Base-by-base conservation (phyloP, 2,329 filamentous ascomycete species). In the Truncatella angustata region DNA sequence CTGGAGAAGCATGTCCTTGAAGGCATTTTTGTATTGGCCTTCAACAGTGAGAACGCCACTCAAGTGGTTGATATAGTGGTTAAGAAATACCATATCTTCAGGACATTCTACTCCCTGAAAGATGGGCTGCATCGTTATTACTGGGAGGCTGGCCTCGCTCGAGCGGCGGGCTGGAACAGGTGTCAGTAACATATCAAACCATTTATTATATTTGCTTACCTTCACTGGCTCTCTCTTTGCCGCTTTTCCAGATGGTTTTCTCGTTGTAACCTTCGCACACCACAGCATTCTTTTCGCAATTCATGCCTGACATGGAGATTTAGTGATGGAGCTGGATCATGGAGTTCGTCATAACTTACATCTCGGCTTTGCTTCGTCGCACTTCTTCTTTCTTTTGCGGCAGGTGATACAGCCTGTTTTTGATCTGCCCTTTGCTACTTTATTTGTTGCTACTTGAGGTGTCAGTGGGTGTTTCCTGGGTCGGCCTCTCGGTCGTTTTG, bases 271-370 rank as follows among this genome's bases (percentile, higher is more conserved):
- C 91, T 70, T 96, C 91, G 66, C 91, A 96, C 11, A 92, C 84
- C 11, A 96, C 90, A 7, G 91, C 90, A 67, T 96, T 96, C 77
- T 96, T 96, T 71, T 94, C 87, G 65, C 91, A 96, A 63, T 95
- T 95, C 69, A 90, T 79, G 61, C 89, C 87, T 91, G 52, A 7
- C 6, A 18, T 12, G n/a, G 20, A 26, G 40, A 32, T 32, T 44
- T 14, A 40, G 37, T 40, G 9, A 12, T 36, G 14, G 20, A 40
- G 5, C n/a, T n/a, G n/a, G 16, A 40, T 21, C 7, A 11, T 7
- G 18, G 7, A 23, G 14, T 26, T 30, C 11, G 21, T 24, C 23
- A 12, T 26, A 39, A 72, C 80, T 73, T 73, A 87, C 84, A 87
- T 64, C 80, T 74, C 44, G 84, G 84, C 60, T 86, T 87, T 12